phyloP scores from a whole-genome alignment of 2,329 filamentous ascomycete species.

The Claviceps cyperi region DNA sequence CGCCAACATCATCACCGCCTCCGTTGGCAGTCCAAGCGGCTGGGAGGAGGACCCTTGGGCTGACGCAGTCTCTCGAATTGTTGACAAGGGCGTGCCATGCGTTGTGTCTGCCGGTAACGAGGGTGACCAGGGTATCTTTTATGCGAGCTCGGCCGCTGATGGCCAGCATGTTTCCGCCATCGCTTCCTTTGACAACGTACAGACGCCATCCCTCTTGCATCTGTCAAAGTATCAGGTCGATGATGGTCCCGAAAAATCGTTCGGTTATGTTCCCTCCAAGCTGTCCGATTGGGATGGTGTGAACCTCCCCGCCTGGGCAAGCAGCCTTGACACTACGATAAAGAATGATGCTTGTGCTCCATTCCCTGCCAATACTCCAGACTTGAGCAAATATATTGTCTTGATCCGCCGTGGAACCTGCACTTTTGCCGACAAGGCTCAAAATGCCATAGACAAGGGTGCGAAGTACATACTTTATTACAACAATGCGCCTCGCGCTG shows the following conservation, averaged over 20 bases:
- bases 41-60: constrained; percentile 39
- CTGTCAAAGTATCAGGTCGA: constrained; percentile 27
- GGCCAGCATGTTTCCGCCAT: constrained; percentile 33
- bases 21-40: constrained; percentile 35
- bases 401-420: constrained; percentile 46
- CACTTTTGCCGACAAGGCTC: constrained; percentile 37
- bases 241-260: constrained; percentile 18
- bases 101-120: constrained; percentile 39
- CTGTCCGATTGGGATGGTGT: constrained; percentile 30
- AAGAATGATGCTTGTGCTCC: constrained; percentile 36
- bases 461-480: constrained; percentile 49
- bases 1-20: constrained; percentile 41
- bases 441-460: constrained; percentile 37
- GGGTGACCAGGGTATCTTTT: constrained; percentile 32
- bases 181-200: constrained; percentile 33
- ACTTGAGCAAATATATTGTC: constrained; percentile 42
- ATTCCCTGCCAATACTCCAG: constrained; percentile 37
- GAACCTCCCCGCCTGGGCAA: constrained; percentile 33
- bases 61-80: constrained; percentile 35
- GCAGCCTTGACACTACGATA: constrained; percentile 33
- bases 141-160: constrained; percentile 31
- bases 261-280: constrained; percentile 28
- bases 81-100: constrained; percentile 37
- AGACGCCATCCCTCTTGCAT: constrained; percentile 28
- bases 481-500: constrained; percentile 32